Conservation (phyloP, 768 basidiomycete genomes). For the Suillus bovinus region DNA sequence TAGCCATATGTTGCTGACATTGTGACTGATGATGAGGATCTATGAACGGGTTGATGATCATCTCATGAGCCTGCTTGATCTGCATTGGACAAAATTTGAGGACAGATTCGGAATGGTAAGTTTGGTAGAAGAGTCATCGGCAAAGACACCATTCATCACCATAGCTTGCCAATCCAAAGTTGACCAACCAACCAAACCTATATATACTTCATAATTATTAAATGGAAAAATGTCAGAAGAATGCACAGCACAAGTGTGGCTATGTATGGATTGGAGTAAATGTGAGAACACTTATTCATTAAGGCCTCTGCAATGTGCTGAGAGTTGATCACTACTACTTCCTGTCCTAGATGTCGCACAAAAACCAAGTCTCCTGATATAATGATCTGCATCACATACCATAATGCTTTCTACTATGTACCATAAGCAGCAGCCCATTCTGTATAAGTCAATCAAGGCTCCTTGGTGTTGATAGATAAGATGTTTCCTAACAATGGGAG, state of each 20-base stretch:
- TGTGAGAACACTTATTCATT: constrained; percentile 10
- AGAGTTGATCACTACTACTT: constrained; percentile 7
- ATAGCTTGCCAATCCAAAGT: not conserved
- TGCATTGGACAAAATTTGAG: constrained; percentile 8
- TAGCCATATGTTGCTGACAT: constrained; percentile 5
- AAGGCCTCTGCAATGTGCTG: constrained; percentile 2
- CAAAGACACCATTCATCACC: constrained; percentile 27
- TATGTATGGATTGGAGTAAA: constrained; percentile 10
- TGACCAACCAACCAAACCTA: constrained; percentile 7
- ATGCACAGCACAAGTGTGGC: constrained; percentile 4
- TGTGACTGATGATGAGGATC: not conserved
- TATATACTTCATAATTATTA: not conserved
- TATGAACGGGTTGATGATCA: not conserved
- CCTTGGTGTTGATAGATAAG: constrained; percentile 29
- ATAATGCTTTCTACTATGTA: not conserved
- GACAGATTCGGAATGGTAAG: not conserved
- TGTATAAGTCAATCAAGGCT: constrained; percentile 34
- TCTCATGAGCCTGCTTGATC: not conserved
- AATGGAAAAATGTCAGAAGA: not conserved
- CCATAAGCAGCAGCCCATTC: constrained; percentile 33
- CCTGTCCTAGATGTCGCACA: constrained; percentile 1
- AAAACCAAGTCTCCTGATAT: constrained; percentile 7
- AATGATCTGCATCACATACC: not conserved
- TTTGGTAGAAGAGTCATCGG: constrained; percentile 9
- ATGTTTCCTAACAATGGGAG: constrained; percentile 37